A percentile compares a stretch with the other conserved stretches of the same genome.
Evolutionary conservation across 306 rosid genomes (phyloP).

Genomic region (Malus sieversii): DNA sequence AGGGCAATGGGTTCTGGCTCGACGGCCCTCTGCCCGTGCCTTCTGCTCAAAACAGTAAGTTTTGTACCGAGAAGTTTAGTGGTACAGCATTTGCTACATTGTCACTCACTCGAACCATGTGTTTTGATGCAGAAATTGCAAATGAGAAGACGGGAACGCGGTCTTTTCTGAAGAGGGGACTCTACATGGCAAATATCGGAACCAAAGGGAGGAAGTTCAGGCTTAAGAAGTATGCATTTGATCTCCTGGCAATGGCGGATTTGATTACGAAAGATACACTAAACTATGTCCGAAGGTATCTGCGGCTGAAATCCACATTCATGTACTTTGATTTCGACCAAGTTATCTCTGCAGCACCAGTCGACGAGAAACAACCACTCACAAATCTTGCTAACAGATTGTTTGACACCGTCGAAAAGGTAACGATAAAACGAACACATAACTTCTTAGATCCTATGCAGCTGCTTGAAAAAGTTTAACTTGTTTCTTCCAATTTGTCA

Average conservation of each 20-base stretch:
- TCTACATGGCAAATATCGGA: conserved; percentile 70
- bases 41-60: conserved; percentile 61
- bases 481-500: background rate
- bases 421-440: background rate
- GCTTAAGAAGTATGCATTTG: conserved; percentile 66
- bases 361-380: conserved; percentile 57
- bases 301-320: conserved; percentile 73
- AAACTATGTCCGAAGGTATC: conserved; percentile 70
- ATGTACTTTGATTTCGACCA: conserved; percentile 84
- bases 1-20: conserved; percentile 62
- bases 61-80: background rate
- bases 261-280: conserved; percentile 62
- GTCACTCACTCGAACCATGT: background rate
- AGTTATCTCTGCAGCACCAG: conserved; percentile 60
- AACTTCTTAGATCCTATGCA: background rate
- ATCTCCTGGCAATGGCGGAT: conserved; percentile 84
- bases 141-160: conserved; percentile 81
- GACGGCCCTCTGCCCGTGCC: conserved; percentile 60
- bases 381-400: conserved; percentile 65
- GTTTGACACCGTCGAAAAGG: conserved; percentile 84
- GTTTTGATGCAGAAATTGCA: conserved; percentile 47
- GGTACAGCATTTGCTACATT: background rate
- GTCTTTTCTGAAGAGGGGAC: conserved; percentile 60
- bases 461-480: background rate
- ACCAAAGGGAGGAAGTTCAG: conserved; percentile 59